Base-by-base conservation (phyloP, 1,139 yeast genomes). In the Nematodospora anomalae region DNA sequence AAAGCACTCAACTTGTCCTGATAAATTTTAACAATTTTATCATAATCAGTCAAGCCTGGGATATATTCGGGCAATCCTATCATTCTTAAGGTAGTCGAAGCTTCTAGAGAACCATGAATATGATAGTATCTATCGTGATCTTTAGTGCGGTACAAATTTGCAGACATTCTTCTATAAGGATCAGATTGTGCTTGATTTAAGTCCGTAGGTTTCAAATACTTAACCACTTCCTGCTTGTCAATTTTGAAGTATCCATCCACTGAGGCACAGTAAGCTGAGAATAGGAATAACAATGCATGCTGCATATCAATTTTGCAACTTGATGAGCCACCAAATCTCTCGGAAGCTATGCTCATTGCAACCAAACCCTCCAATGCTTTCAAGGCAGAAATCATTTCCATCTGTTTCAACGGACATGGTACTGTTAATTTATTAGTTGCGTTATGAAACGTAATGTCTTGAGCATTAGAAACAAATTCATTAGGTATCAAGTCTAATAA, bases 41-140 rank as follows among this genome's bases (percentile, higher is more conserved):
- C 43, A 42, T 59, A 57, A 27, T 55, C 60, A 6, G 50, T 47
- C 20, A 56, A 40, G 4, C 54, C 46, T 4, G 49, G 50, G 21
- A 49, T 42, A 36, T 44, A 50, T 9, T 58, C 43, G 3, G 65
- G 66, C 13, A 60, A 47, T 2, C 65, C 66, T 36, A 60, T 55
- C 65, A 60, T 57, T 16, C 57, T 55, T 32, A 61, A 47, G 12
- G 64, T 58, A 0, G 57, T 50, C 4, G 55, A 41, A 2, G 65
- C 62, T 28, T 61, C 62, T 30, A 61, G 46, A 6, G 64, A 58
- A 4, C 67, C 66, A 40, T 60, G 66, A 23, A 60, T 56, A 36
- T 60, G 66, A 37, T 52, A 60, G 41, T 44, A 60, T 31, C 52
- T 49, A 21, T 48, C 43, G 2, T 27, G 31, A 35, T 60, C 66